Evolutionary conservation across 1,284 basidiomycete genomes (phyloP).

Genomic region (Marasmius oreades): DNA sequence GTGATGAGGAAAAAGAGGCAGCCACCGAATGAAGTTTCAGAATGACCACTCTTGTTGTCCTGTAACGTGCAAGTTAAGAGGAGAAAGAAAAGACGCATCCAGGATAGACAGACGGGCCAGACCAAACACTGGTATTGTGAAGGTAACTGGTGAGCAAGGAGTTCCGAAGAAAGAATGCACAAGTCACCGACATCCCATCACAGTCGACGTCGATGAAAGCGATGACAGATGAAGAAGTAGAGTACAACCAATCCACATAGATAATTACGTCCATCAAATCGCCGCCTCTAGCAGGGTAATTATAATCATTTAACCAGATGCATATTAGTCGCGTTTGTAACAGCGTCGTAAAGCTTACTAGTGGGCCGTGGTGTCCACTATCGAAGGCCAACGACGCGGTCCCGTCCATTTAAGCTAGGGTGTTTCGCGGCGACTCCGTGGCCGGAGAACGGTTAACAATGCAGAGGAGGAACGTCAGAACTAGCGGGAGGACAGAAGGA

Average conservation of each 20-base stretch:
- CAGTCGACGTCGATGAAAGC: conserved; percentile 24
- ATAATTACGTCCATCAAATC: background rate
- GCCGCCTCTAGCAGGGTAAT: background rate
- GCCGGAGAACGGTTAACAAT: no score
- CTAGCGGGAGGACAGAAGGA: no score
- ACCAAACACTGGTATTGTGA: conserved; percentile 1
- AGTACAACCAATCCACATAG: background rate
- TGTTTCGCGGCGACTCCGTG: no score
- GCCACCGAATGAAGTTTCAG: conserved; percentile 20
- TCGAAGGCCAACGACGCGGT: no score
- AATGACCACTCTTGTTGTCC: conserved; percentile 17
- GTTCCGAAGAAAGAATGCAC: background rate
- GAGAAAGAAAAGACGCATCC: background rate
- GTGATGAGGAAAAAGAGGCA: no score
- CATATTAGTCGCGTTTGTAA: no score
- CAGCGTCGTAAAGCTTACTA: no score
- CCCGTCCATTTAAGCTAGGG: no score
- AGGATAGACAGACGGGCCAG: background rate
- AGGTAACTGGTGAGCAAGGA: background rate
- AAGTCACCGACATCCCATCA: conserved; percentile 20
- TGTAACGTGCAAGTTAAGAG: background rate
- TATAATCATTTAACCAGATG: no score
- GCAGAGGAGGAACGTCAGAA: no score
- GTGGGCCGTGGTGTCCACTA: no score
- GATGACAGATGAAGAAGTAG: conserved; percentile 12